These are phyloP conservation scores for Aureobasidium sp. DNA, from an alignment of 2,329 filamentous ascomycete species.

Conservation along the genomic window DNA sequence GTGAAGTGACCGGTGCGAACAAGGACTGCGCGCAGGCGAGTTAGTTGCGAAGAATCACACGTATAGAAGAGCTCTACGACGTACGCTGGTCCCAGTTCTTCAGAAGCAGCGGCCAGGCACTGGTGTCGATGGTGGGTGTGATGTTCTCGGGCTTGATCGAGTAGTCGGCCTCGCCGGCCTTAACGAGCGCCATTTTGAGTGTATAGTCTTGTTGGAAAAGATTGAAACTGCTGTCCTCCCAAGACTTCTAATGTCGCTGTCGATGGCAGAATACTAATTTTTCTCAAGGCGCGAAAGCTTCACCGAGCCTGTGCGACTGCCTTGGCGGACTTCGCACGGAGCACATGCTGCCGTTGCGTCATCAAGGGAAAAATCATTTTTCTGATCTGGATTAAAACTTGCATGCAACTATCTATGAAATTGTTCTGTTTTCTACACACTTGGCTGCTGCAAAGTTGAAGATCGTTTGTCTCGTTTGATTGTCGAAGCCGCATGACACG, in stretches of 20 bases:
- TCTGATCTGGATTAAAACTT: background rate
- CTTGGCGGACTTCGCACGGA: too few relatives aligned
- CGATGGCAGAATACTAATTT: slow-evolving; percentile 1
- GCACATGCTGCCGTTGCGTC: too few relatives aligned
- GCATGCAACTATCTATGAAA: background rate
- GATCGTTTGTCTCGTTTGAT: background rate
- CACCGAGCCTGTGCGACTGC: background rate
- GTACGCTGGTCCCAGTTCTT: slow-evolving; percentile 92
- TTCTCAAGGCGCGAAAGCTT: background rate
- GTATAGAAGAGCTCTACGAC: slow-evolving; percentile 32
- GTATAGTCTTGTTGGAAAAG: slow-evolving; percentile 8
- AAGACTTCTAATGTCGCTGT: slow-evolving; percentile 14
- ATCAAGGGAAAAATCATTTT: background rate
- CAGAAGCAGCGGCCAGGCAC: slow-evolving; percentile 84
- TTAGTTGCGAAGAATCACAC: background rate
- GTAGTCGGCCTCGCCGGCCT: slow-evolving; percentile 58
- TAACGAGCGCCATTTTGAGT: slow-evolving; percentile 24
- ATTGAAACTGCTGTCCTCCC: slow-evolving; percentile 11
- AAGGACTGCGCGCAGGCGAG: slow-evolving; percentile 54
- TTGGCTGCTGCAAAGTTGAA: background rate
- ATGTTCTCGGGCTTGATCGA: slow-evolving; percentile 87
- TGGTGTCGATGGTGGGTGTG: slow-evolving; percentile 73
- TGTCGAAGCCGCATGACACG: background rate
- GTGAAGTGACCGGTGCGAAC: slow-evolving; percentile 95
- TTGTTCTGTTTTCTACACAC: background rate